These are phyloP conservation scores for Coemansia sp. DNA, from an alignment of 192 early-diverging fungal genomes.

Conservation along the genomic window DNA sequence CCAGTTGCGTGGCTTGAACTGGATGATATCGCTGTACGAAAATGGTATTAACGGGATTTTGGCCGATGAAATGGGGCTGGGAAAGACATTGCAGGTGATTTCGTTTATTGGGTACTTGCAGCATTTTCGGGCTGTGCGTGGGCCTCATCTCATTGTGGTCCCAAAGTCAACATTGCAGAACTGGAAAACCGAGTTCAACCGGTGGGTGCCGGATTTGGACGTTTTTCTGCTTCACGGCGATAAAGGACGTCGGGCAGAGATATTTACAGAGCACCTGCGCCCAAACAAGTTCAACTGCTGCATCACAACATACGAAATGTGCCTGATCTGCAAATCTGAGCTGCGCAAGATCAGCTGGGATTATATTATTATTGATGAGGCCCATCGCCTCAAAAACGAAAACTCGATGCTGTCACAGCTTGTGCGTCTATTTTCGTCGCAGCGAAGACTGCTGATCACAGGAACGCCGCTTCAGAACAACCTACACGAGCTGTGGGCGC, in stretches of 20 bases:
- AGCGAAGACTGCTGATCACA: slow-evolving; percentile 86
- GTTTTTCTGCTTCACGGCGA: slow-evolving; percentile 88
- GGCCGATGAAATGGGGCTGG: slow-evolving; percentile 98
- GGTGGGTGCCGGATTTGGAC: slow-evolving; percentile 88
- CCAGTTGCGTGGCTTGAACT: slow-evolving; percentile 94
- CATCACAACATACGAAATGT: slow-evolving; percentile 97
- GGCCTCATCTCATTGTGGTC: slow-evolving; percentile 93
- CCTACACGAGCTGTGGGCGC: slow-evolving; percentile 97
- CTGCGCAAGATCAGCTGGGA: slow-evolving; percentile 77
- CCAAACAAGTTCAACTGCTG: slow-evolving; percentile 81
- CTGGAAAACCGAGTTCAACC: slow-evolving; percentile 87
- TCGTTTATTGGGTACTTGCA: slow-evolving; percentile 96
- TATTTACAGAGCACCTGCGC: slow-evolving; percentile 58
- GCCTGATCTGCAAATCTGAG: slow-evolving; percentile 81
- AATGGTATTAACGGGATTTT: slow-evolving; percentile 99
- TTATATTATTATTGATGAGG: slow-evolving; percentile 80
- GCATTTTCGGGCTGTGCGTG: slow-evolving; percentile 67
- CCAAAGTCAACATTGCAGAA: slow-evolving; percentile 97
- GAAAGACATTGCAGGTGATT: slow-evolving; percentile 95
- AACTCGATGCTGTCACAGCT: slow-evolving; percentile 94
- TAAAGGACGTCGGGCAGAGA: slow-evolving; percentile 71
- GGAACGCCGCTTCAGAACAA: slow-evolving; percentile 98
- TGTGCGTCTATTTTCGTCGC: slow-evolving; percentile 84
- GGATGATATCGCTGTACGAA: slow-evolving; percentile 94
- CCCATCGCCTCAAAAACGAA: slow-evolving; percentile 85